These are phyloP conservation scores for Penicillium freii DNA, from an alignment of 2,329 filamentous ascomycete genomes.

Conservation along the genomic window DNA sequence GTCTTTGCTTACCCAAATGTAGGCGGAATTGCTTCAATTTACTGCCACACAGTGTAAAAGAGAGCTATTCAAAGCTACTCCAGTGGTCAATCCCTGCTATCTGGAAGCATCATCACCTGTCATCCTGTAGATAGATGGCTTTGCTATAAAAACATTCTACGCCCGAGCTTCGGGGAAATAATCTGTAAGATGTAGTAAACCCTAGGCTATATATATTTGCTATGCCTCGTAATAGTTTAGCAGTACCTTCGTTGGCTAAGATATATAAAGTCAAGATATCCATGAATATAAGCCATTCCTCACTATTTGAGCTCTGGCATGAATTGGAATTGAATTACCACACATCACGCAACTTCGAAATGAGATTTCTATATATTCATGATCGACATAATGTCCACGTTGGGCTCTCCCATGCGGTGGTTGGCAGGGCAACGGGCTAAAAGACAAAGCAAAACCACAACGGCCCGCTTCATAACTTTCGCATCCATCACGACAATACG, in stretches of 20 bases:
- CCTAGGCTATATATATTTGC: background rate
- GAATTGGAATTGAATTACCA: too few relatives aligned
- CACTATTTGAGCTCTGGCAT: background rate
- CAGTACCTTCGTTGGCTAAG: background rate
- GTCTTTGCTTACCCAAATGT: background rate
- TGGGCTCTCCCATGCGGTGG: background rate
- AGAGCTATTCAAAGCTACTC: too few relatives aligned
- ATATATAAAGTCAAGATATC: background rate
- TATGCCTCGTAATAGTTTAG: background rate
- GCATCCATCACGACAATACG: slow-evolving; percentile 6
- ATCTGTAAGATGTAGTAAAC: background rate
- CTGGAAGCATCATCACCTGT: background rate
- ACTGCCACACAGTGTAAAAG: background rate
- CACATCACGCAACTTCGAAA: background rate
- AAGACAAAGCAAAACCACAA: slow-evolving; percentile 7
- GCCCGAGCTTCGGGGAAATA: background rate
- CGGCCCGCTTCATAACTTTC: slow-evolving; percentile 4
- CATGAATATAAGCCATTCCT: background rate
- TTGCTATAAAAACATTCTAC: background rate
- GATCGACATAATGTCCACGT: background rate
- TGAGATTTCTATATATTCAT: background rate
- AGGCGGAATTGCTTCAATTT: background rate
- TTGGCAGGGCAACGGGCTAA: slow-evolving; percentile 13
- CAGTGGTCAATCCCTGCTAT: background rate
- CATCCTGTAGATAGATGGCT: background rate